Conservation (phyloP, 345 rosid genomes). For the Geranium brycei region DNA sequence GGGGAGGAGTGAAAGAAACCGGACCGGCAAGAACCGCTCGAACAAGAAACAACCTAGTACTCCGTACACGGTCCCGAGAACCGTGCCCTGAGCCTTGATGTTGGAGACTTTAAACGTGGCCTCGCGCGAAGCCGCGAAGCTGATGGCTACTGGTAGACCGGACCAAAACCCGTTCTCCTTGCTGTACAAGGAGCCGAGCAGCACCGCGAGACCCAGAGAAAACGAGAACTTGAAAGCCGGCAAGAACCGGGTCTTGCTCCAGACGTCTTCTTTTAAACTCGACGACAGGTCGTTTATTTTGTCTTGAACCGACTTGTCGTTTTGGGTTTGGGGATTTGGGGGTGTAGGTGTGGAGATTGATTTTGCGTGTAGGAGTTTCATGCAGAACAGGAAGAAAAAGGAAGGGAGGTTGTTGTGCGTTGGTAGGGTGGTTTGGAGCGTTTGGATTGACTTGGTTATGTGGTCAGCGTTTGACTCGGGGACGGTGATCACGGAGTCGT, state of each 20-base stretch:
- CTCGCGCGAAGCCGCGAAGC: slow-evolving; percentile 51
- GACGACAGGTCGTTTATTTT: neutral
- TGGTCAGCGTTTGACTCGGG: slow-evolving; percentile 37
- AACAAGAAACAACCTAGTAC: slow-evolving; percentile 72
- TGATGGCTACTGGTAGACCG: slow-evolving; percentile 62
- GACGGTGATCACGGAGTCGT: slow-evolving; percentile 27
- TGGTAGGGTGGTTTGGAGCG: slow-evolving; percentile 35
- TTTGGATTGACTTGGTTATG: slow-evolving; percentile 28
- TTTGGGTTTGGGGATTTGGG: neutral
- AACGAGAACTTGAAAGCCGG: slow-evolving; percentile 55
- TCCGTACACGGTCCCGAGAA: slow-evolving; percentile 76
- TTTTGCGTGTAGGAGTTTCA: slow-evolving; percentile 38
- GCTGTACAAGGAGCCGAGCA: slow-evolving; percentile 59
- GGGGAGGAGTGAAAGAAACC: slow-evolving; percentile 71
- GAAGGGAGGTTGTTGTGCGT: slow-evolving; percentile 41
- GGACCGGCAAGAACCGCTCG: slow-evolving; percentile 43
- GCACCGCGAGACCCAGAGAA: slow-evolving; percentile 53
- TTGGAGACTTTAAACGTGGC: slow-evolving; percentile 72
- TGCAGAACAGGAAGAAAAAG: slow-evolving; percentile 70
- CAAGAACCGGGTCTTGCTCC: slow-evolving; percentile 20
- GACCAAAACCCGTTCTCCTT: slow-evolving; percentile 71
- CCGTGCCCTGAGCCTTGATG: slow-evolving; percentile 84
- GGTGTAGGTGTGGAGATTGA: slow-evolving; percentile 5
- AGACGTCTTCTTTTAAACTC: neutral
- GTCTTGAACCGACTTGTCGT: neutral